These are phyloP conservation scores for Blastobotrys ciferrii DNA, from an alignment of 1,139 yeast genomes.

Conservation along the genomic window DNA sequence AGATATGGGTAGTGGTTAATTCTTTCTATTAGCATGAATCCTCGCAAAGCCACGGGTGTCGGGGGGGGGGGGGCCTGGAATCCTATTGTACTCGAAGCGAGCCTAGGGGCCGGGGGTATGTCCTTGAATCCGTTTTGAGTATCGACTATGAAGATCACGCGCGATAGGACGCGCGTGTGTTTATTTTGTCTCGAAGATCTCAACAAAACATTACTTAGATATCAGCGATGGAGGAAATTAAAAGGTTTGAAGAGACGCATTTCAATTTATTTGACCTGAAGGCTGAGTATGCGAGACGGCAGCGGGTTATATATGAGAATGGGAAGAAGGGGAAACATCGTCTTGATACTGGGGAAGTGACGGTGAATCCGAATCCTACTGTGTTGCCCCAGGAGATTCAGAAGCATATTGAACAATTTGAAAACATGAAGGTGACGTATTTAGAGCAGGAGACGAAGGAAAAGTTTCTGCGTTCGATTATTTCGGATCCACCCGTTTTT, in stretches of 20 bases:
- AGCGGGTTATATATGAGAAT: conserved; percentile 14
- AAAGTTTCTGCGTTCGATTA: conserved; percentile 46
- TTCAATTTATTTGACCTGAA: conserved; percentile 21
- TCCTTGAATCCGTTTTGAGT: too few relatives aligned
- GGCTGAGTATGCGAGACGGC: conserved; percentile 19
- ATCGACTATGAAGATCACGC: too few relatives aligned
- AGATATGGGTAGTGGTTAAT: too few relatives aligned
- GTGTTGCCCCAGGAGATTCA: conserved; percentile 31
- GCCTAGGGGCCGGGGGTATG: too few relatives aligned
- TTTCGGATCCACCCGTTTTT: conserved; percentile 38
- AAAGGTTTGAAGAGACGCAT: conserved; percentile 10
- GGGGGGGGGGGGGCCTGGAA: too few relatives aligned
- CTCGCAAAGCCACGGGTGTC: too few relatives aligned
- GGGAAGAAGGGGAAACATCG: conserved; percentile 19
- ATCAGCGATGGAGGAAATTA: conserved; percentile 10
- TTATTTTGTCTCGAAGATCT: too few relatives aligned
- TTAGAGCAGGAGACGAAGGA: conserved; percentile 69
- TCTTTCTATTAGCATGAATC: too few relatives aligned
- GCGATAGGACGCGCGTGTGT: too few relatives aligned
- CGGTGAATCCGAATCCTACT: conserved; percentile 25
- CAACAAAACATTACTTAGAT: not conserved
- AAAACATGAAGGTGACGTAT: conserved; percentile 57
- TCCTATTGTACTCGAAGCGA: too few relatives aligned
- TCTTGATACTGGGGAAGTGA: conserved; percentile 18
- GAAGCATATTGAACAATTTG: conserved; percentile 41